A percentile compares a stretch with the other conserved stretches of the same genome.
Evolutionary conservation across 2,329 filamentous ascomycete species (phyloP).

Genomic region (Penicillium hesseltinei): DNA sequence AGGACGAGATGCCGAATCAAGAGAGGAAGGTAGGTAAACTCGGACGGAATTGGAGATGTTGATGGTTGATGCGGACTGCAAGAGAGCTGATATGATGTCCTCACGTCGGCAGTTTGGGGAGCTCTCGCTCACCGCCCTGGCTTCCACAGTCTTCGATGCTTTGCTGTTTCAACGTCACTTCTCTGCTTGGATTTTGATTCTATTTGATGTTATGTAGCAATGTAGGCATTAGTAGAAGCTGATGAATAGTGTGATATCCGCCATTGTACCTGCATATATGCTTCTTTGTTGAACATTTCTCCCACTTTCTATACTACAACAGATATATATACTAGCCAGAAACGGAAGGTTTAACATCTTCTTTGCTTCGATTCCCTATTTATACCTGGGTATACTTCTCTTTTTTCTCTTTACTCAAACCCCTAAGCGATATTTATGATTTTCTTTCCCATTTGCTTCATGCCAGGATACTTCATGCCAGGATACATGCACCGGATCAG

Average conservation of each 20-base stretch:
- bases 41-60: slow-evolving; percentile 10
- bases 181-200: neutral
- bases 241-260: too few relatives aligned
- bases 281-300: neutral
- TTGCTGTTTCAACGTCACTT: neutral
- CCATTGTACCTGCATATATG: neutral
- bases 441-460: too few relatives aligned
- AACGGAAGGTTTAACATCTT: too few relatives aligned
- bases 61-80: slow-evolving; percentile 11
- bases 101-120: slow-evolving; percentile 10
- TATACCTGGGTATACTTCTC: fast-evolving
- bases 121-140: slow-evolving; percentile 10
- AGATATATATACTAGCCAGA: neutral
- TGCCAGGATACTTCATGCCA: too few relatives aligned
- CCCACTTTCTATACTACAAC: neutral
- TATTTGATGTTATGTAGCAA: neutral
- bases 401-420: too few relatives aligned
- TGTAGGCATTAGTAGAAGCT: neutral
- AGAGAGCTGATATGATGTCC: slow-evolving; percentile 15
- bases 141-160: slow-evolving; percentile 5
- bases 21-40: slow-evolving; percentile 8
- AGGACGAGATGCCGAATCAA: neutral
- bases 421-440: too few relatives aligned
- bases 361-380: too few relatives aligned
- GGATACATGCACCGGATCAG: too few relatives aligned